Conservation (phyloP, 1,284 basidiomycete genomes). For the Exobasidium rhododendri region DNA sequence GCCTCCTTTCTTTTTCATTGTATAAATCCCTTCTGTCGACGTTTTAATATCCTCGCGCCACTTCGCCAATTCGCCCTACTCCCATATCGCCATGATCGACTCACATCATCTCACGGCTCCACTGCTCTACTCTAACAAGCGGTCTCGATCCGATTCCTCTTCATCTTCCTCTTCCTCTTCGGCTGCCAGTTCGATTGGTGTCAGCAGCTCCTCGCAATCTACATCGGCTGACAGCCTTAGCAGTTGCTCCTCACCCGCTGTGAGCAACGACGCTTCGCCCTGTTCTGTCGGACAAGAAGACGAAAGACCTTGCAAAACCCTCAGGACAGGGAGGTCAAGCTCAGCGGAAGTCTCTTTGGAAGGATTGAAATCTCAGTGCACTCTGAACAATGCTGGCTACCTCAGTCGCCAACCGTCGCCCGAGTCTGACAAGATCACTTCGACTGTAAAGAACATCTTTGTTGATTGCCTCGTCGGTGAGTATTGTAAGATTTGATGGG, state of each 20-base stretch:
- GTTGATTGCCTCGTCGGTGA: slow-evolving; percentile 45
- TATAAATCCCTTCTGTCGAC: too few relatives aligned
- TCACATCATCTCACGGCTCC: slow-evolving; percentile 5
- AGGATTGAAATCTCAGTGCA: not conserved
- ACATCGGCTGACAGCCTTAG: slow-evolving; percentile 3
- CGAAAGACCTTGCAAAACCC: slow-evolving; percentile 5
- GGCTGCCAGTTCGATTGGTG: slow-evolving; percentile 4
- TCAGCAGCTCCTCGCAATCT: slow-evolving; percentile 4
- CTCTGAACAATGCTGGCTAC: slow-evolving; percentile 34
- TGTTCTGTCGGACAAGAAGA: slow-evolving; percentile 7
- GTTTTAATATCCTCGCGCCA: too few relatives aligned
- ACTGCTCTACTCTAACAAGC: slow-evolving; percentile 10
- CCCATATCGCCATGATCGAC: not conserved
- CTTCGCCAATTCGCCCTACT: too few relatives aligned
- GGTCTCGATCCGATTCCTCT: slow-evolving; percentile 17
- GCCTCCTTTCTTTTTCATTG: too few relatives aligned
- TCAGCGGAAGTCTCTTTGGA: slow-evolving; percentile 5
- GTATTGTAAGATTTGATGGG: too few relatives aligned
- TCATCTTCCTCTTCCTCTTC: slow-evolving; percentile 11
- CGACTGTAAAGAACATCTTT: slow-evolving; percentile 23
- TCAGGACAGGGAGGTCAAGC: not conserved
- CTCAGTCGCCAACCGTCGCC: slow-evolving; percentile 36
- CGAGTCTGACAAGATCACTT: slow-evolving; percentile 58
- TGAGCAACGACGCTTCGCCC: slow-evolving; percentile 4
- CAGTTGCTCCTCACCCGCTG: not conserved